Conservation (phyloP, 441 rosid genomes). For the Adansonia madagascariensis region DNA sequence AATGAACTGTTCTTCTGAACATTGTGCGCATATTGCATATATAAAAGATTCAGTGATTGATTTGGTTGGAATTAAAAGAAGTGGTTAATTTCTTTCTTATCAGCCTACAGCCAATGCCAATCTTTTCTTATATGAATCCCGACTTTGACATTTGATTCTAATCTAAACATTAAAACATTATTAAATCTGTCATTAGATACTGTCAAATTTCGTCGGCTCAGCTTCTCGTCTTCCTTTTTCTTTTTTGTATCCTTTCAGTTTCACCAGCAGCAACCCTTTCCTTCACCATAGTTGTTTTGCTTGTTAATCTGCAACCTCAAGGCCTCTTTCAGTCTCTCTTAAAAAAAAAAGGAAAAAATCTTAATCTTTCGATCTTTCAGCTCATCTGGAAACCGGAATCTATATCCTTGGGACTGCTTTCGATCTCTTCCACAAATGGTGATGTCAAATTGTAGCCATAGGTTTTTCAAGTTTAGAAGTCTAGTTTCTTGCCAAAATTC, state of each 20-base stretch:
- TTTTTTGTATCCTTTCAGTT: neutral
- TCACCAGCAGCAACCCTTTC: neutral
- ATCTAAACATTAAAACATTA: neutral
- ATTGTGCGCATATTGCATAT: neutral
- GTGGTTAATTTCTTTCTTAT: no score
- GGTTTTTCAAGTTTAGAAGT: constrained; percentile 77
- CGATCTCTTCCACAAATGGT: constrained; percentile 55
- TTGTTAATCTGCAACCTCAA: neutral
- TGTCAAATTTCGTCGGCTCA: neutral
- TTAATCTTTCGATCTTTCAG: neutral
- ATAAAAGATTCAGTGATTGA: neutral
- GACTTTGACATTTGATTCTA: neutral
- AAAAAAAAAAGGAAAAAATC: neutral
- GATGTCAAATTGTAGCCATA: constrained; percentile 49
- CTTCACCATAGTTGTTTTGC: neutral
- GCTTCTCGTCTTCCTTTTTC: neutral
- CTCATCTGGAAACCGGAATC: neutral
- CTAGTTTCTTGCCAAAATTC: constrained; percentile 15
- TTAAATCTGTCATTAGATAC: neutral
- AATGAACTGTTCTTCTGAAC: neutral
- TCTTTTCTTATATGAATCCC: no score
- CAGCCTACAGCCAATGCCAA: no score
- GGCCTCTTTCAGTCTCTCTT: no score
- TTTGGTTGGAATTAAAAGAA: no score
- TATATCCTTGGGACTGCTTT: neutral